Conservation (phyloP, 768 basidiomycete genomes). For the Russula lepida region DNA sequence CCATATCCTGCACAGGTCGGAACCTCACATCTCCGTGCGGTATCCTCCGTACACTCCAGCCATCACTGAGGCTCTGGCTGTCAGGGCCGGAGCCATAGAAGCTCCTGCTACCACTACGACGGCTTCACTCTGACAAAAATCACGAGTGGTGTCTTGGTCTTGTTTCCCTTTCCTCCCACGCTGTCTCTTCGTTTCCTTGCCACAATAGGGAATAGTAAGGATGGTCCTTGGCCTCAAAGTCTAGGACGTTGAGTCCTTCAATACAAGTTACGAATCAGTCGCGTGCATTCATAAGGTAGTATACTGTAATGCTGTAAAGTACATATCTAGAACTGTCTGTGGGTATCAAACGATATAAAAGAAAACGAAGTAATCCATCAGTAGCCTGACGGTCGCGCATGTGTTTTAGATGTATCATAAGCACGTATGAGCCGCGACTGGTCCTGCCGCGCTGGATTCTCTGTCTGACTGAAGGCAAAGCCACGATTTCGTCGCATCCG, state of each 20-base stretch:
- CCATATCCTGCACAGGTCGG: constrained; percentile 33
- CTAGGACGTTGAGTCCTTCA: background rate
- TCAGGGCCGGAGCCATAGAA: background rate
- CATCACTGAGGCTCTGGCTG: constrained; percentile 1
- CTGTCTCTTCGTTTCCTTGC: background rate
- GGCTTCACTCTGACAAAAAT: background rate
- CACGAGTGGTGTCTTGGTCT: background rate
- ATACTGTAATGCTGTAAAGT: constrained; percentile 16
- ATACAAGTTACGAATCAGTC: background rate
- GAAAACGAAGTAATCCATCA: constrained; percentile 12
- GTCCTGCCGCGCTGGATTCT: constrained; percentile 76
- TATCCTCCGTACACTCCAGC: constrained; percentile 56
- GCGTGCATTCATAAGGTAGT: constrained; percentile 4
- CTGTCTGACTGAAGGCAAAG: constrained; percentile 97
- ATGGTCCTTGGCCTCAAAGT: background rate
- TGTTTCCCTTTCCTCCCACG: background rate
- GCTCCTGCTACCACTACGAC: background rate
- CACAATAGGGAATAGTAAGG: background rate
- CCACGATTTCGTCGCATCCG: constrained; percentile 94
- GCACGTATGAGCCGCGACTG: constrained; percentile 79
- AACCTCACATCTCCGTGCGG: constrained; percentile 41
- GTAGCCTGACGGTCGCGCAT: constrained; percentile 67
- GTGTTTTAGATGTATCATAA: constrained; percentile 77
- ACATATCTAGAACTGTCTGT: constrained; percentile 8
- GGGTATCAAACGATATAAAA: background rate